Conservation (phyloP, 345 rosid genomes). For the Sonneratia alba region DNA sequence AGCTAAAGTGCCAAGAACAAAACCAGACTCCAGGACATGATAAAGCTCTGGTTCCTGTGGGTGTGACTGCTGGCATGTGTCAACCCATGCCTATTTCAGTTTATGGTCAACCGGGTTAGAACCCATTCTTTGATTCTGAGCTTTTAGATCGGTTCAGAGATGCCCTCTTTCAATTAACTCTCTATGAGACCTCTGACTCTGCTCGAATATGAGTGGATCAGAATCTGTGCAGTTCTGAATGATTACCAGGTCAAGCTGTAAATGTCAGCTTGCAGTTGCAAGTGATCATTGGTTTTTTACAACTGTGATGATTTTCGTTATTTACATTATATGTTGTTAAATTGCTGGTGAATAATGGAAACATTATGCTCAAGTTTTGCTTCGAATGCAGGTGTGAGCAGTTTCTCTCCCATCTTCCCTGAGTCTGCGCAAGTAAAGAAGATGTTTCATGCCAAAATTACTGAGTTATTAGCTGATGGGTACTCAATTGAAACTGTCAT, state of each 20-base stretch:
- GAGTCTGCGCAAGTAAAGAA: slow-evolving; percentile 52
- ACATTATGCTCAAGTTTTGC: neutral
- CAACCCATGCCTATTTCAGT: slow-evolving; percentile 33
- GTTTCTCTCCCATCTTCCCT: slow-evolving; percentile 23
- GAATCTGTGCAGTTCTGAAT: neutral
- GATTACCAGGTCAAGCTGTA: neutral
- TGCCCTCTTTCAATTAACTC: neutral
- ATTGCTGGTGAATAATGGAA: neutral
- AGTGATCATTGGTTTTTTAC: neutral
- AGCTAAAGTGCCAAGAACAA: slow-evolving; percentile 83
- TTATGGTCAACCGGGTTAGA: slow-evolving; percentile 43
- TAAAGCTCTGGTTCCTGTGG: slow-evolving; percentile 42
- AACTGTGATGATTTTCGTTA: neutral
- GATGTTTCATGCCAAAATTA: slow-evolving; percentile 73
- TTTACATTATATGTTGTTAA: neutral
- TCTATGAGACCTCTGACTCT: neutral
- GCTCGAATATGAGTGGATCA: neutral
- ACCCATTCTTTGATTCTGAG: neutral
- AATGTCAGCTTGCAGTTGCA: neutral
- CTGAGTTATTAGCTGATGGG: slow-evolving; percentile 62
- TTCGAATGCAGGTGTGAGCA: slow-evolving; percentile 45
- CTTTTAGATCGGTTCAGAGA: neutral
- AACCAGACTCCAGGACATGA: slow-evolving; percentile 36
- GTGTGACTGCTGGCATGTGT: slow-evolving; percentile 32
- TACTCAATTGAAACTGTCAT: slow-evolving; percentile 75